Evolutionary conservation across 2,329 filamentous ascomycete species (phyloP).

Genomic region (Akanthomyces dipterigenus): DNA sequence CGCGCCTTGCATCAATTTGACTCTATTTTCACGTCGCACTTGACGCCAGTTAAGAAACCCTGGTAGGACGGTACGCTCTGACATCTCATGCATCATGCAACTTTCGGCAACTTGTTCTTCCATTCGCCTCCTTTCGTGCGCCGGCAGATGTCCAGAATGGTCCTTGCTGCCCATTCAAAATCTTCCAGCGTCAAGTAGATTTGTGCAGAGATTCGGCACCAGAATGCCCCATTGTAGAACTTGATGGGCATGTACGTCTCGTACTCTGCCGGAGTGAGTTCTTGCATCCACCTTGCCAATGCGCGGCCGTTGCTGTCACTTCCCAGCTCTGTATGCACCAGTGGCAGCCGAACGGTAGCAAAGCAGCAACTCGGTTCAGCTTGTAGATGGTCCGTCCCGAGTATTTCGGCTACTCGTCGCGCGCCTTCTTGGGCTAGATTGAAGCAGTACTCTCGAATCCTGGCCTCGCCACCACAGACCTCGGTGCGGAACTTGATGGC

Average conservation of each 20-base stretch:
- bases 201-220: conserved; percentile 58
- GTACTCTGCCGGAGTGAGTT: conserved; percentile 32
- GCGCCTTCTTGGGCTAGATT: conserved; percentile 49
- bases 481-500: conserved; percentile 56
- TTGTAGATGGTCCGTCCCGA: conserved; percentile 28
- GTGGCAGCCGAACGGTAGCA: not conserved
- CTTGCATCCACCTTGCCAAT: conserved; percentile 26
- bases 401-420: conserved; percentile 44
- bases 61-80: no score
- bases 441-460: conserved; percentile 51
- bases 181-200: conserved; percentile 60
- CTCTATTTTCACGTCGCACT: no score
- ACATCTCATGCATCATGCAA: no score
- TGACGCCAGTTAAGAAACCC: no score
- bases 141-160: conserved; percentile 31
- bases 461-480: conserved; percentile 57
- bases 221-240: conserved; percentile 49
- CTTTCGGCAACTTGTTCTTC: no score
- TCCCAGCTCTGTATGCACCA: conserved; percentile 38
- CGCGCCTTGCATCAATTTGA: no score
- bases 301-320: conserved; percentile 13
- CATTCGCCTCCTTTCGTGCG: not conserved
- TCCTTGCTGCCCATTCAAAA: conserved; percentile 53
- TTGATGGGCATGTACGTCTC: conserved; percentile 54
- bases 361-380: not conserved